Evolutionary conservation across 371 early-diverging fungal genomes (phyloP).

Genomic region (Mucor saturninus): DNA sequence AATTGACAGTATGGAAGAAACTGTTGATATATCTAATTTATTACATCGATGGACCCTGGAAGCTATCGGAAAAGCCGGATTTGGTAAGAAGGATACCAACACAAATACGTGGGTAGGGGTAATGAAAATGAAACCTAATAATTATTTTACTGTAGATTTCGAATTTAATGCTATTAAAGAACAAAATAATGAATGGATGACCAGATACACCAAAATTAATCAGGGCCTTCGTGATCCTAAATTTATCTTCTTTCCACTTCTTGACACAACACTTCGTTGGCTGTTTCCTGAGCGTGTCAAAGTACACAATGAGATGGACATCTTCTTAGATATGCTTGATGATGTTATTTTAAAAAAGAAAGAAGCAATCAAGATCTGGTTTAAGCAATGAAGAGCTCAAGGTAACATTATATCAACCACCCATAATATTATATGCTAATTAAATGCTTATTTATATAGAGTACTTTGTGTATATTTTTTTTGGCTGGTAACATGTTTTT

Average conservation of each 20-base stretch:
- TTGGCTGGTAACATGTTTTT: neutral
- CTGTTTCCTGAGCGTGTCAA: neutral
- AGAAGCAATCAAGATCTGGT: constrained; percentile 1
- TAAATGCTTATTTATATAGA: neutral
- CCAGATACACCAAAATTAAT: constrained; percentile 31
- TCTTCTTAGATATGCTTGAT: neutral
- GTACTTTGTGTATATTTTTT: constrained; percentile 9
- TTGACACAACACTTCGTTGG: constrained; percentile 35
- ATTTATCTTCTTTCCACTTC: constrained; percentile 50
- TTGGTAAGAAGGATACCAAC: constrained; percentile 20
- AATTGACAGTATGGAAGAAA: constrained; percentile 22
- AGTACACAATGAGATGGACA: neutral
- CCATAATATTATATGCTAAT: neutral
- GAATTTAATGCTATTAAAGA: constrained; percentile 37
- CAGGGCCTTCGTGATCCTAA: constrained; percentile 34
- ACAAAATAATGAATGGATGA: constrained; percentile 27
- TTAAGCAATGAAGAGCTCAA: constrained; percentile 11
- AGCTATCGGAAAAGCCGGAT: constrained; percentile 38
- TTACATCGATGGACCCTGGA: constrained; percentile 42
- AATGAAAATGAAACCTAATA: too few species aligned
- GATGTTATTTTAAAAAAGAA: constrained; percentile 13
- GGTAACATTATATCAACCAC: neutral
- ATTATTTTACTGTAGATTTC: constrained; percentile 6
- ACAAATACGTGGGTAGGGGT: too few species aligned
- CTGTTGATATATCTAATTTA: constrained; percentile 4